Base-by-base conservation (phyloP, 2,329 filamentous ascomycete genomes). In the Drechslerella dactyloides region DNA sequence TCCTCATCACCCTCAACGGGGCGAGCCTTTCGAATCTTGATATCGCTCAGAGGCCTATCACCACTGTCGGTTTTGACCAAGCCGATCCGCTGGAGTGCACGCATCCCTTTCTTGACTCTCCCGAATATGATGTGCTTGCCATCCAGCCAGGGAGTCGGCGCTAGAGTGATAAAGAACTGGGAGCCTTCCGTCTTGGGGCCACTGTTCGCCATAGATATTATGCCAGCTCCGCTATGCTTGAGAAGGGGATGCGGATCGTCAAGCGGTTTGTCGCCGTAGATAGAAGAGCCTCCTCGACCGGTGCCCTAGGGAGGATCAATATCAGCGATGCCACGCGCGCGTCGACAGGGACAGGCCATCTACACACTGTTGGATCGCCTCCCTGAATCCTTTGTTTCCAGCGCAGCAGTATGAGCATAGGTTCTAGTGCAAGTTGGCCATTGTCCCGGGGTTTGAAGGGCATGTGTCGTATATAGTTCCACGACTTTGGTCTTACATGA, bases 51-150 rank as follows among this genome's bases (percentile, higher is more conserved):
- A 0, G 94, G 94, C 76, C 89, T 83, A 80, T 97, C 94, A 76
- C 93, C 91, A 6, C 82, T 81, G 23, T 87, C 90, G 0, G 92
- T 96, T 82, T 90, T 91, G 55, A 96, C 91, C 66, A 94, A 79
- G 0, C 93, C 94, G 86, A 99, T 90, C 75, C 91, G 85, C 82
- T 91, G 88, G 27, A 97, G 87, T n/a, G 93, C 84, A 64, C 85
- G 83, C 85, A 97, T 86, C 0, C 94, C 94, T 61, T 81, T 85
- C 82, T 90, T 93, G 42, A 99, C 92, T 60, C 93, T 83, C 0
- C 94, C 94, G 78, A 99, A 99, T 75, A 99, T 96, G 10, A 94
- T 96, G 80, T 99, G 93, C 80, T 96, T 97, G 21, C 93, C 92
- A 80, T 99, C 94, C 69, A 99, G 81, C 93, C 93, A 97, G 0